These are phyloP conservation scores for Ochetophila trinervis DNA, from an alignment of 306 rosid genomes.

Conservation along the genomic window DNA sequence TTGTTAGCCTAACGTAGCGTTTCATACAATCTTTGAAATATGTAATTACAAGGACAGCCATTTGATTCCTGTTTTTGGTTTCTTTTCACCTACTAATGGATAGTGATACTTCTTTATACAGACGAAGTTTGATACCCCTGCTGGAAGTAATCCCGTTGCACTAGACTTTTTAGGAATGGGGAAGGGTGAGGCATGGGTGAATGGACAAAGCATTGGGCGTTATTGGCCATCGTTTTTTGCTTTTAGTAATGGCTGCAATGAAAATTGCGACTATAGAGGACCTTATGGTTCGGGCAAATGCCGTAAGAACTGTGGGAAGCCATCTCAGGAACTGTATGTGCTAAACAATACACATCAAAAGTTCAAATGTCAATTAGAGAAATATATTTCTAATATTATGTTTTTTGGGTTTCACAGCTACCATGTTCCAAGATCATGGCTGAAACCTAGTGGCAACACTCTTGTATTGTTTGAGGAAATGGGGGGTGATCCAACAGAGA, in stretches of 20 bases:
- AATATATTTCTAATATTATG: constrained; percentile 23
- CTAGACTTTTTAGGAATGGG: constrained; percentile 90
- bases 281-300: constrained; percentile 51
- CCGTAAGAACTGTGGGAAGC: constrained; percentile 79
- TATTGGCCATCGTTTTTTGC: constrained; percentile 74
- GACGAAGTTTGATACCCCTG: constrained; percentile 66
- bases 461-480: constrained; percentile 81
- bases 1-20: no score
- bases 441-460: constrained; percentile 52
- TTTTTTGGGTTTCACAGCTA: constrained; percentile 42
- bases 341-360: constrained; percentile 9
- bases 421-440: constrained; percentile 84
- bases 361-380: constrained; percentile 11
- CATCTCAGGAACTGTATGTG: constrained; percentile 79
- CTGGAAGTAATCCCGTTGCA: constrained; percentile 74
- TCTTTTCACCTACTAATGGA: constrained; percentile 23
- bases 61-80: constrained; percentile 5
- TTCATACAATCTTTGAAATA: neutral
- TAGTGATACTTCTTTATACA: constrained; percentile 31
- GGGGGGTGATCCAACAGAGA: constrained; percentile 73
- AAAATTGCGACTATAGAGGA: constrained; percentile 62
- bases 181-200: constrained; percentile 97
- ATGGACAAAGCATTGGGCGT: constrained; percentile 93
- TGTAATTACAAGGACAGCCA: neutral
- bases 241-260: constrained; percentile 48